phyloP scores from a whole-genome alignment of 1,284 basidiomycete species.

The Ustilago trichophora region DNA sequence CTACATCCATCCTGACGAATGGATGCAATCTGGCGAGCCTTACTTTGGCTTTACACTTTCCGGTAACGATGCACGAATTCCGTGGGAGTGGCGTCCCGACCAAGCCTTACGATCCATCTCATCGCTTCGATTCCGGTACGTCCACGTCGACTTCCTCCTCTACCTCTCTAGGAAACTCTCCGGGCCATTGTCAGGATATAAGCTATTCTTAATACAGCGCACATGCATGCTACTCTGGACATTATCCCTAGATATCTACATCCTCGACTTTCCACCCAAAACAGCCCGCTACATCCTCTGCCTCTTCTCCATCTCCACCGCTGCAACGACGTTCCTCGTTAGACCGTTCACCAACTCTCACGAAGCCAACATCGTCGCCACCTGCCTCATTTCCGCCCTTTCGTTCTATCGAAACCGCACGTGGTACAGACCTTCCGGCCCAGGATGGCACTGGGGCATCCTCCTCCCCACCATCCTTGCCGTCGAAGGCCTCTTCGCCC shows the following conservation, averaged over 20 bases:
- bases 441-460: not conserved
- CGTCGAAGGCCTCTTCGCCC: conserved; percentile 55
- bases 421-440: no score
- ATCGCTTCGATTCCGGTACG: not conserved
- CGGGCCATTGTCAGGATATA: not conserved
- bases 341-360: conserved; percentile 66
- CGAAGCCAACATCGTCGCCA: conserved; percentile 55
- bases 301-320: conserved; percentile 50
- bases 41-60: conserved; percentile 17
- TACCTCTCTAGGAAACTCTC: not conserved
- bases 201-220: conserved; percentile 22
- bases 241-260: conserved; percentile 13
- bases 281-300: conserved; percentile 21
- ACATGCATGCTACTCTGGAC: conserved; percentile 7
- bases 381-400: no score
- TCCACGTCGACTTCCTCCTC: not conserved
- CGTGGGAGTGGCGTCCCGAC: conserved; percentile 40
- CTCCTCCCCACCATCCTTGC: conserved; percentile 10
- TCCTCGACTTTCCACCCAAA: conserved; percentile 4
- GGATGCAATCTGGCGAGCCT: conserved; percentile 66
- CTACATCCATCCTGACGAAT: conserved; percentile 67
- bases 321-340: conserved; percentile 59
- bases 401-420: no score
- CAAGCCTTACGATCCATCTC: conserved; percentile 23
- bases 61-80: not conserved